These are phyloP conservation scores for Sistotremastrum suecicum DNA, from an alignment of 768 basidiomycete species.

Conservation along the genomic window DNA sequence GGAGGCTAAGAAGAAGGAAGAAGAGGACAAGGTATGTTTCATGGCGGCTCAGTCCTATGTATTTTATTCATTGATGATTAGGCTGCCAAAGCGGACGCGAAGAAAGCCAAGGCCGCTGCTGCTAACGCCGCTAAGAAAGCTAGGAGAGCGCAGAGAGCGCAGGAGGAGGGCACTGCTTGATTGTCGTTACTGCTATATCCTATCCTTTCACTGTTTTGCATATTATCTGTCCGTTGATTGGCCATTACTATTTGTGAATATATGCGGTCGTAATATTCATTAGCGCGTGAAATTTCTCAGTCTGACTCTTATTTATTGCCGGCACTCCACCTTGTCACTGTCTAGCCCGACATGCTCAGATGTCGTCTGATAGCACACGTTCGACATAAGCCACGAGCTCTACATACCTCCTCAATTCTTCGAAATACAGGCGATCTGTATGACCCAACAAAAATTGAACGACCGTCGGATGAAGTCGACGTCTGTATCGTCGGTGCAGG, in stretches of 20 bases:
- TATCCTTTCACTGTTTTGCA: no score
- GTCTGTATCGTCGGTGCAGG: conserved; percentile 96
- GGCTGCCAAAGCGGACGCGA: conserved; percentile 56
- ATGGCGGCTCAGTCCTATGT: not conserved
- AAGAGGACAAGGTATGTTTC: conserved; percentile 59
- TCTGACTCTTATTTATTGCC: no score
- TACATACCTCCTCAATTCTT: not conserved
- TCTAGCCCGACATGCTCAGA: no score
- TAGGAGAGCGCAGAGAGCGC: conserved; percentile 44
- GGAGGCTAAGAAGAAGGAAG: conserved; percentile 64
- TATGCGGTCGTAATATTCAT: no score
- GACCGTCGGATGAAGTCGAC: conserved; percentile 84
- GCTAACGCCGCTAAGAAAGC: conserved; percentile 91
- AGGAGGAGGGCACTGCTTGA: conserved; percentile 20
- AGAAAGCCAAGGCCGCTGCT: conserved; percentile 73
- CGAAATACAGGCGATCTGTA: conserved; percentile 16
- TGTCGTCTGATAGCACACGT: no score
- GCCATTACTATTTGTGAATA: no score
- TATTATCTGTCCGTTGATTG: no score
- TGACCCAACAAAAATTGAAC: conserved; percentile 53
- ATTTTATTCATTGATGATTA: conserved; percentile 11
- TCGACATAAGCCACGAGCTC: no score
- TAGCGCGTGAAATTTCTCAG: no score
- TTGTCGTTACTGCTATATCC: no score
- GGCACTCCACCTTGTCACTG: no score